Base-by-base conservation (phyloP, 177 flowering plant species). In the Vitis hybrid region DNA sequence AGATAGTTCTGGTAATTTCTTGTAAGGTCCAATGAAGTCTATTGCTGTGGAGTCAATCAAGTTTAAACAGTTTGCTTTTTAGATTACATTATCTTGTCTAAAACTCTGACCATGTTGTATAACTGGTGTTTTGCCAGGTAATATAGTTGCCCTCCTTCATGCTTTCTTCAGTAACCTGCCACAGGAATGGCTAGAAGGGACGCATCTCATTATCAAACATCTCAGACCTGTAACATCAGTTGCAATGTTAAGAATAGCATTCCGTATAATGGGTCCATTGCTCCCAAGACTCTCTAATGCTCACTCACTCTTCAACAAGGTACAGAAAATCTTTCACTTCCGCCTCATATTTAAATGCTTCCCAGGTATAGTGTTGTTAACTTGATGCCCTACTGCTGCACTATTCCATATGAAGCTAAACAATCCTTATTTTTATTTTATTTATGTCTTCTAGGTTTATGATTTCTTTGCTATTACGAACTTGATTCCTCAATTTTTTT, bases 141-240 rank as follows among this genome's bases (percentile, higher is more conserved):
- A 93, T 73, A 75, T 90, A 39, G 92, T 95, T 62, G 97, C 97
- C 3, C 76, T 95, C 80, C 89, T 95, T 68, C 98, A 95, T 77
- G 69, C 98, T 63, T 87, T 95, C 87, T 95, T 93, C 78, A 84
- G 94, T 75, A 93, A 90, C 79, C 99, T 95, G 75, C 93, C 99
- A 51, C 94, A 89, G 63, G 98, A 95, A 78, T 95, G 99, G 99
- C 86, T 95, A 20, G 99, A 93, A 74, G 97, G 92, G 56, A 79
- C 97, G 5, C 93, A 89, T 77, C 77, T 85, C 15, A 80, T 93
- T 72, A 82, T 95, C 58, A 91, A 90, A 70, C 86, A 91, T 75
- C 93, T 95, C 70, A 82, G 84, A 77, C 99, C 99, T n/a, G 80
- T 93, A 61, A 86, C 91, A 66, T 95, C 99, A 52, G 91, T 95